Conservation (phyloP, 192 early-diverging fungal species). For the Thamnidium elegans region DNA sequence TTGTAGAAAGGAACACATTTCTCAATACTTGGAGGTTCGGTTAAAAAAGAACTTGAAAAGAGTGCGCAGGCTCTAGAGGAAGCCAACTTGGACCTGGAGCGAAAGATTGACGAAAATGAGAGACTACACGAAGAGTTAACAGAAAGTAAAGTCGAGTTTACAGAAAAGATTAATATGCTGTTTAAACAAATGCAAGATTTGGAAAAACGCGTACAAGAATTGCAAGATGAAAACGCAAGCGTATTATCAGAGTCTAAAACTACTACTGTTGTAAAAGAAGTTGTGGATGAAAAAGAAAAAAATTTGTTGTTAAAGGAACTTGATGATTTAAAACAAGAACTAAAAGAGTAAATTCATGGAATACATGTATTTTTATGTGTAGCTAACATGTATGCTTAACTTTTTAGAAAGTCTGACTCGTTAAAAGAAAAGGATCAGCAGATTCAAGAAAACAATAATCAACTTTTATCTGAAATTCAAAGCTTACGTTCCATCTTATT, state of each 20-base stretch:
- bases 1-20: conserved; percentile 39
- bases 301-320: conserved; percentile 19
- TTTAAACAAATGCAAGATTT: conserved; percentile 46
- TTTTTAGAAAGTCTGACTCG: conserved; percentile 24
- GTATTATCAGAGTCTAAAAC: background rate
- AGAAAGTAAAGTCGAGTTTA: conserved; percentile 52
- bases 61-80: conserved; percentile 46
- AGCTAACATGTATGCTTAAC: background rate
- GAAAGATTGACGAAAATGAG: conserved; percentile 62
- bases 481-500: conserved; percentile 31
- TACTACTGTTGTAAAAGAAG: background rate
- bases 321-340: conserved; percentile 15
- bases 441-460: conserved; percentile 20
- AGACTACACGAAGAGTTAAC: conserved; percentile 48
- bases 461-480: conserved; percentile 24
- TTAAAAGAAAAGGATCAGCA: conserved; percentile 29
- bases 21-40: conserved; percentile 40
- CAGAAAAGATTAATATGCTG: conserved; percentile 44
- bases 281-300: conserved; percentile 5
- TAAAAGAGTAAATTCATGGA: conserved; percentile 26
- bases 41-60: conserved; percentile 59
- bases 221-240: conserved; percentile 30
- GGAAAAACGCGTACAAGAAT: conserved; percentile 46
- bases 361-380: background rate
- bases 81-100: conserved; percentile 43